Evolutionary conservation across 768 basidiomycete species (phyloP).

Genomic region (Trametopsis cervina): DNA sequence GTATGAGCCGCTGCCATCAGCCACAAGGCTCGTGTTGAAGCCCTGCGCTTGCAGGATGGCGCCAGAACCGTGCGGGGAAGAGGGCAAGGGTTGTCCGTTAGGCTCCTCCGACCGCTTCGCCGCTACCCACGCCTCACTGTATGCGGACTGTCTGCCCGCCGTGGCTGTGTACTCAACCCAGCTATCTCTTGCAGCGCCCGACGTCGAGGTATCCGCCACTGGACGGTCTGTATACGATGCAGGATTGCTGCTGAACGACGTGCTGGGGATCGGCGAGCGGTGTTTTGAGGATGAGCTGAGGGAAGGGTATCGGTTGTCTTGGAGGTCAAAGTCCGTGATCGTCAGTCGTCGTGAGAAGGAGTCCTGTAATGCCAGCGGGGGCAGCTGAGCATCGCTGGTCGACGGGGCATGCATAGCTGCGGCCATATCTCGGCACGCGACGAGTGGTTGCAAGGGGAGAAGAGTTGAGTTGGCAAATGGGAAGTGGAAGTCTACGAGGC

Average conservation of each 20-base stretch:
- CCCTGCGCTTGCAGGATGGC: constrained; percentile 3
- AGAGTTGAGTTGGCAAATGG: no score
- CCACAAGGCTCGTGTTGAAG: constrained; percentile 5
- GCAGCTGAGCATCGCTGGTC: background rate
- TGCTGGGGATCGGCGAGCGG: background rate
- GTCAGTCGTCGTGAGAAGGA: constrained; percentile 46
- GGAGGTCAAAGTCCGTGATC: constrained; percentile 54
- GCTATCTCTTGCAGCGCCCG: constrained; percentile 11
- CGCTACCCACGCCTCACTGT: constrained; percentile 14
- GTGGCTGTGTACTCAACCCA: constrained; percentile 12
- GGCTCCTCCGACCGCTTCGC: constrained; percentile 21
- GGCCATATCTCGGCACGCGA: background rate
- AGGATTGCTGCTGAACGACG: background rate
- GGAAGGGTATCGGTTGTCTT: constrained; percentile 53
- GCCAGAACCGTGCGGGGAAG: constrained; percentile 8
- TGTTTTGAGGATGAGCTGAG: constrained; percentile 18
- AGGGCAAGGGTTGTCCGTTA: constrained; percentile 2
- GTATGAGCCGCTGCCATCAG: constrained; percentile 9
- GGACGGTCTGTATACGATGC: constrained; percentile 12
- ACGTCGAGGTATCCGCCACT: constrained; percentile 8
- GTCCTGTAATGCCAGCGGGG: constrained; percentile 10
- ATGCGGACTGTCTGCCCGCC: constrained; percentile 1
- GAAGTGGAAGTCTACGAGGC: no score
- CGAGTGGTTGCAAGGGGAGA: background rate
- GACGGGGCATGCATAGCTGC: background rate